Evolutionary conservation across 116 monocot species (phyloP).

Genomic region (Dioscorea cayenensis): DNA sequence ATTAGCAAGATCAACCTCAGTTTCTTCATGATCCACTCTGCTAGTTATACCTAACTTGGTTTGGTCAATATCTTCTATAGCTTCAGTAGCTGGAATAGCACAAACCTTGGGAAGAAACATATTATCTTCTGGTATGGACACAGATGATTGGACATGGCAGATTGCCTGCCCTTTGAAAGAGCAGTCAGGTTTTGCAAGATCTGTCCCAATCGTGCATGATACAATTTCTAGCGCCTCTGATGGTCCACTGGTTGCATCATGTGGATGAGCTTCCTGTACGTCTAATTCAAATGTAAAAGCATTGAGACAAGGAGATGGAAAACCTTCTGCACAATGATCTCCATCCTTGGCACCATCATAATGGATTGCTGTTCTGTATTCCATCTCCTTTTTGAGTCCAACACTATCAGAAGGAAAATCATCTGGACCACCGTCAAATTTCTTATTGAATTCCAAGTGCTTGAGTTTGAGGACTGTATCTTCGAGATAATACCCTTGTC

Average conservation of each 20-base stretch:
- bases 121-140: not conserved
- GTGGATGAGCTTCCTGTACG: not conserved
- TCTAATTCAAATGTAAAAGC: slow-evolving; percentile 1
- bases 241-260: not conserved
- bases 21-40: not conserved
- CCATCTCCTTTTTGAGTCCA: not conserved
- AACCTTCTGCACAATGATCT: not conserved
- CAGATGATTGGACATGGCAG: not conserved
- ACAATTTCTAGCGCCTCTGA: not conserved
- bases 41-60: not conserved
- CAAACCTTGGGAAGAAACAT: not conserved
- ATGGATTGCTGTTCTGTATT: not conserved
- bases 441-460: not conserved
- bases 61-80: not conserved
- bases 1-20: not conserved
- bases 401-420: not conserved
- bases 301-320: not conserved
- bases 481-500: not conserved
- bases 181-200: not conserved
- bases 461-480: not conserved
- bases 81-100: not conserved
- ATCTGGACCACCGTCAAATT: not conserved
- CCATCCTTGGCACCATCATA: not conserved
- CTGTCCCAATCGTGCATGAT: not conserved
- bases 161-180: too few relatives aligned